Evolutionary conservation across 2,329 filamentous ascomycete species (phyloP), one percentile per base, ranked within the genome.

Genomic region (Penicillium aurantiogriseum): DNA sequence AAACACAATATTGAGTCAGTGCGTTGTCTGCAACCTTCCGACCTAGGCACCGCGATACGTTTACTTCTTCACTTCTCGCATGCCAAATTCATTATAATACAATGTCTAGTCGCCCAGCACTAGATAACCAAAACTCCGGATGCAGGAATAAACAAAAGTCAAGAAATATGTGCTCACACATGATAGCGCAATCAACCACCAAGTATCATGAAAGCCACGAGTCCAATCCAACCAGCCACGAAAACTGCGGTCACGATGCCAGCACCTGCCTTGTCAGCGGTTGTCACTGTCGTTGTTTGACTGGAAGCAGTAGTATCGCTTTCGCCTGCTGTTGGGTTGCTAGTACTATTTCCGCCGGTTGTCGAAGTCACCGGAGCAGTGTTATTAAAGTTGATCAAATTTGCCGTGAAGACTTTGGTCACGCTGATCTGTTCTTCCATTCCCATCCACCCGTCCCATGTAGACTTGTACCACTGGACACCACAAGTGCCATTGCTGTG

Each of bases 351-450:
- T 45, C 88, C 88, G 29, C 87, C 87, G 1, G 80, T 83, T 3
- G 75, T 69, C 10, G 68, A 59, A 1, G 69, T 73, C 10, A 73
- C 63, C 7, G 71, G 70, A 9, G 82, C 76, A 0, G 85, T 81
- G 1, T 72, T 72, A 23, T 75, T 70, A 6, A 76, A 74, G 9
- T 72, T 69, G 48, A 77, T 74, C 11, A 89, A 75, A 44, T 81
- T 83, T 55, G 86, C 85, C 70, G 85, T 84, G 61, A 90, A 76
- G 6, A 87, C 81, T 21, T 83, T 81, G 19, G 89, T 76, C 0
- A 85, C 87, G 64, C 83, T 86, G 81, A 90, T 88, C 77, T 90
- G 85, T 71, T 88, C 80, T 42, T 88, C 83, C 9, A 90, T 86
- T 53, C 88, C 88, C 13, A 77, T 79, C 57, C 78, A 82, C 43